Conservation (phyloP, 768 basidiomycete genomes). For the Lenzites betulinus region DNA sequence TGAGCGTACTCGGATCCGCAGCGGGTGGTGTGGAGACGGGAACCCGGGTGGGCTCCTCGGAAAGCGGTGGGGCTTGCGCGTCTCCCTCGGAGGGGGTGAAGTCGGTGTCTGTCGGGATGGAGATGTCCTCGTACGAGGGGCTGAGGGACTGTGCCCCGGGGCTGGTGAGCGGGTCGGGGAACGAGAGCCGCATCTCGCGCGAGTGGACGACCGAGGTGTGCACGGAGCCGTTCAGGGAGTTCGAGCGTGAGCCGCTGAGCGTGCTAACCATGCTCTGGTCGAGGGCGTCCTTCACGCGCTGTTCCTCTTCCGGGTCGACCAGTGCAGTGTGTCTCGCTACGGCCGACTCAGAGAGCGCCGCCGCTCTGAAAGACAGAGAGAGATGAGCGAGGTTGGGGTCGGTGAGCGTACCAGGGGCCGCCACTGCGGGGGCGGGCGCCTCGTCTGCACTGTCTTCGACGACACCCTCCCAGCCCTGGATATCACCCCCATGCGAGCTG, state of each 20-base stretch:
- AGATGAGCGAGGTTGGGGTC: constrained; percentile 17
- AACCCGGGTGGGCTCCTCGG: constrained; percentile 3
- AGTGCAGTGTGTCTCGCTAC: constrained; percentile 25
- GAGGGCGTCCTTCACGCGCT: constrained; percentile 69
- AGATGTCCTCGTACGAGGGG: constrained; percentile 57
- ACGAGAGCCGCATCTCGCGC: constrained; percentile 77
- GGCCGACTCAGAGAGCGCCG: constrained; percentile 21
- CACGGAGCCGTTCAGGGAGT: constrained; percentile 47
- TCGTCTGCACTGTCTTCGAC: constrained; percentile 65
- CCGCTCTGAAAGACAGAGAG: constrained; percentile 25
- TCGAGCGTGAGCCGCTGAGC: constrained; percentile 67
- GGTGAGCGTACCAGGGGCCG: not conserved
- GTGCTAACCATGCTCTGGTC: constrained; percentile 86
- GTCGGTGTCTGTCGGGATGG: constrained; percentile 40
- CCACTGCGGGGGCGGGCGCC: constrained; percentile 18
- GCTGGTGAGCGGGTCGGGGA: constrained; percentile 75
- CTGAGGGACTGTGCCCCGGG: constrained; percentile 60
- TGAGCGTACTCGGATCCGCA: constrained; percentile 33
- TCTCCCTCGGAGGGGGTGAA: constrained; percentile 27
- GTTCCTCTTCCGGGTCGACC: constrained; percentile 58
- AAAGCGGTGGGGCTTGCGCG: constrained; percentile 12
- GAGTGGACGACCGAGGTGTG: constrained; percentile 55
- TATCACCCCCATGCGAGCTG: constrained; percentile 68
- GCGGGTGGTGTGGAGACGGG: constrained; percentile 29
- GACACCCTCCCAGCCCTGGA: constrained; percentile 80